A percentile compares a stretch with the other conserved stretches of the same genome.
phyloP scores from a whole-genome alignment of 805 yeast genomes.

The Priceomyces fermenticarens region DNA sequence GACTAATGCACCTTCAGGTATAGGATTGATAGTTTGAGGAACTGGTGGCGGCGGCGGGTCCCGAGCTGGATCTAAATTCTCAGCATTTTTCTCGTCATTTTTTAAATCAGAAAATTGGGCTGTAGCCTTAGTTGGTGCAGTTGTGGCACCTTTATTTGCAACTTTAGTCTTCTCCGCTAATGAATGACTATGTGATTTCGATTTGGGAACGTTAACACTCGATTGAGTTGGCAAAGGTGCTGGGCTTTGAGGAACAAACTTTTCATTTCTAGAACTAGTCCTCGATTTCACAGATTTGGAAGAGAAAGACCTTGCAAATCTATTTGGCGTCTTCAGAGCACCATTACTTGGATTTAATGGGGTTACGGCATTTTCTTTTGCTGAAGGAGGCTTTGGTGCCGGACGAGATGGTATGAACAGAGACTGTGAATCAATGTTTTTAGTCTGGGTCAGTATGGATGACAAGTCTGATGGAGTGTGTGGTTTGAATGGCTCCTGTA shows the following conservation, averaged over 20 bases:
- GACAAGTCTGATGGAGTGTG: constrained; percentile 3
- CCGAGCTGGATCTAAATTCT: constrained; percentile 31
- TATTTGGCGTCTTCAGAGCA: constrained; percentile 12
- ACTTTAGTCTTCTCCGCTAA: constrained; percentile 25
- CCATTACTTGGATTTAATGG: constrained; percentile 11
- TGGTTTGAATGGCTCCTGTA: constrained; percentile 5
- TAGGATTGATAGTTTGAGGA: background rate
- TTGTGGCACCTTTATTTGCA: constrained; percentile 24
- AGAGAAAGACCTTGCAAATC: constrained; percentile 35
- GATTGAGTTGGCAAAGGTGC: constrained; percentile 11
- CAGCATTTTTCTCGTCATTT: constrained; percentile 12
- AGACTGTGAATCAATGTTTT: constrained; percentile 28
- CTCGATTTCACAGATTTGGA: constrained; percentile 35
- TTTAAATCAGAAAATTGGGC: constrained; percentile 23
- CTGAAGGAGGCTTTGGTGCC: constrained; percentile 58
- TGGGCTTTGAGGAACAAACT: constrained; percentile 15
- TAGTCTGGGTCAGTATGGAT: constrained; percentile 10
- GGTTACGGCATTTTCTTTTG: constrained; percentile 7
- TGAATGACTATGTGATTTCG: constrained; percentile 39
- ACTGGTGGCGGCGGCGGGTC: constrained; percentile 45
- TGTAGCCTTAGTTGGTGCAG: constrained; percentile 34
- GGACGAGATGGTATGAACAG: constrained; percentile 66
- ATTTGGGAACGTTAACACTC: constrained; percentile 31
- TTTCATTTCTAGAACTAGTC: constrained; percentile 19
- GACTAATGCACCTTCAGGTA: background rate